Evolutionary conservation across 331 rosid species (phyloP).

Genomic region (Malus hybrid): DNA sequence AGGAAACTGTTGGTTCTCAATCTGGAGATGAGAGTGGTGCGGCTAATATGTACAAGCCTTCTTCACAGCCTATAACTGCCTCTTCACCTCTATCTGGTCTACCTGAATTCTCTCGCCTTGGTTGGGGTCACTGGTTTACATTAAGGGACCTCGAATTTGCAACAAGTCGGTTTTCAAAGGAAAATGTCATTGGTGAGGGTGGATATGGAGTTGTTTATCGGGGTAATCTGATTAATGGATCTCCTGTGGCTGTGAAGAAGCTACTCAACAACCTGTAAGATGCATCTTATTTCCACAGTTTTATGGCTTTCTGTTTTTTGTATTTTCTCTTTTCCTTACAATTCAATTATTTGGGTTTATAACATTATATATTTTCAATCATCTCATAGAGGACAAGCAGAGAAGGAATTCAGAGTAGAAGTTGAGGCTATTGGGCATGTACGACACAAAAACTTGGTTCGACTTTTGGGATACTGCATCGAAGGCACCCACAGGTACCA

Average conservation of each 20-base stretch:
- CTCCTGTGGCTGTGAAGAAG: slow-evolving; percentile 84
- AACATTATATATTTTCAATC: slow-evolving; percentile 4
- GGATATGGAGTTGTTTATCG: slow-evolving; percentile 86
- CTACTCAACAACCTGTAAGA: slow-evolving; percentile 87
- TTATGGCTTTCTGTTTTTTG: background rate
- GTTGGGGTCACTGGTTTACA: slow-evolving; percentile 99
- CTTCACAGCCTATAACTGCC: slow-evolving; percentile 46
- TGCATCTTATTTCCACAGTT: slow-evolving; percentile 11
- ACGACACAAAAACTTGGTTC: slow-evolving; percentile 83
- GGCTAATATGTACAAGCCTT: slow-evolving; percentile 31
- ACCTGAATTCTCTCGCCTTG: slow-evolving; percentile 89
- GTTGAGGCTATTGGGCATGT: slow-evolving; percentile 97
- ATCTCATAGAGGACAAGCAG: slow-evolving; percentile 83
- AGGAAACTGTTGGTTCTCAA: slow-evolving; percentile 54
- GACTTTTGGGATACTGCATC: slow-evolving; percentile 81
- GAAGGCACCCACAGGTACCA: slow-evolving; percentile 95
- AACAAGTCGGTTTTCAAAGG: slow-evolving; percentile 71
- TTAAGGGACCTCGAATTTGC: slow-evolving; percentile 82
- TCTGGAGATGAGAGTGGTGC: slow-evolving; percentile 54
- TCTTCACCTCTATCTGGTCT: slow-evolving; percentile 78
- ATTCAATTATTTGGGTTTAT: background rate
- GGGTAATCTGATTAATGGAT: slow-evolving; percentile 66
- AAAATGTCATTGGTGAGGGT: slow-evolving; percentile 84
- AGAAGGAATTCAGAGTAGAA: slow-evolving; percentile 90
- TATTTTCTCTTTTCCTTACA: background rate